phyloP scores from a whole-genome alignment of 768 basidiomycete species.

The Naganishia friedmannii region DNA sequence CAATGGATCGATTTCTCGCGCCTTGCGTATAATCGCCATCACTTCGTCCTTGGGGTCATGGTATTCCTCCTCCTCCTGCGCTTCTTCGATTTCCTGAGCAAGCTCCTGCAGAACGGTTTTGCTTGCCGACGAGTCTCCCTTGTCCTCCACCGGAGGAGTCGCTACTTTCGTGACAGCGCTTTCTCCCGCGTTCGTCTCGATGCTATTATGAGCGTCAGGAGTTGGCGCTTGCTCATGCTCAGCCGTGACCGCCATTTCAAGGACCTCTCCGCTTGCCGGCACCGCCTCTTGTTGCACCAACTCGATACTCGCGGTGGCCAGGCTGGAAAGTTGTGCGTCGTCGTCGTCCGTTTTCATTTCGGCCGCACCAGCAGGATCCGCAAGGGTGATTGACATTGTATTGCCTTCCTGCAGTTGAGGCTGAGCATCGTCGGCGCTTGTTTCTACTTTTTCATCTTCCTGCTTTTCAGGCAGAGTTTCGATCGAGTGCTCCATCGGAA shows the following conservation, averaged over 20 bases:
- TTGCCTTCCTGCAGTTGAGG: neutral
- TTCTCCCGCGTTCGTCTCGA: neutral
- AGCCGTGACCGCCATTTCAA: neutral
- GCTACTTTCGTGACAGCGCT: neutral
- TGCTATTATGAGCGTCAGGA: neutral
- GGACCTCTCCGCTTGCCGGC: neutral
- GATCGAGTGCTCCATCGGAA: neutral
- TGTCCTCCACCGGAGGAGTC: neutral
- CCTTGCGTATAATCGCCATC: constrained; percentile 36
- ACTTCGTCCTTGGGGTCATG: constrained; percentile 57
- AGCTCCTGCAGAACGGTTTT: constrained; percentile 6
- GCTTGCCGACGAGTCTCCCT: neutral
- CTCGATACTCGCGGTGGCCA: neutral
- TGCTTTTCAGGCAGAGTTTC: neutral
- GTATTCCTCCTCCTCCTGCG: constrained; percentile 52
- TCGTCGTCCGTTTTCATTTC: neutral
- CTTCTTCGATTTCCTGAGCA: constrained; percentile 8
- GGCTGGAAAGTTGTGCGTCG: neutral
- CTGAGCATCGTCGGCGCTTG: neutral
- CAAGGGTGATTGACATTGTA: neutral
- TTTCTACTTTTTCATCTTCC: neutral
- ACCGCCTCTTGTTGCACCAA: neutral
- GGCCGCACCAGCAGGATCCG: neutral
- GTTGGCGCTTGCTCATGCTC: neutral
- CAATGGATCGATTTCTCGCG: constrained; percentile 48